Base-by-base conservation (phyloP, 129 eudicot species). In the Chrysanthemum makinoi region DNA sequence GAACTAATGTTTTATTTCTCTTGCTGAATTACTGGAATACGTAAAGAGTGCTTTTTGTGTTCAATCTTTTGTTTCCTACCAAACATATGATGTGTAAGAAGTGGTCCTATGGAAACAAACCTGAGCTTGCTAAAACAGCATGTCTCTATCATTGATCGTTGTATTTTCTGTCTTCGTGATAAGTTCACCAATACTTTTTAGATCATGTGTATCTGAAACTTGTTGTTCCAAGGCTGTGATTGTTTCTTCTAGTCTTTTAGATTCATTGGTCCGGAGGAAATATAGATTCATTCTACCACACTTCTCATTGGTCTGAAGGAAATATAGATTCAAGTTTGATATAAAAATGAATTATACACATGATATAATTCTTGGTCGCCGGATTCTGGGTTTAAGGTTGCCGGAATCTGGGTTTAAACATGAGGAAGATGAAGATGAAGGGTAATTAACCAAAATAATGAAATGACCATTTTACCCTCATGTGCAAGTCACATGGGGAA, bases 181-280 rank as follows among this genome's bases (percentile, higher is more conserved):
- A 20, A 24, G 65, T 59, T 59, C 65, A 24, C 30, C 65, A 12
- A 26, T 10, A 55, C 18, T 20, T 59, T 35, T 59, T 59, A 59
- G 28, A 11, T 59, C 65, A 59, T 59, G 43, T 12, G 65, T 35
- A 59, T 5, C 13, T 30, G 65, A 24, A 59, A 59, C 33, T 19
- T 20, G 10, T 28, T 61, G 66, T 61, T 61, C 81, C 72, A 87
- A 81, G 68, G 86, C 76, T 24, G 75, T 62, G 63, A 61, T 62
- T 70, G 84, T 80, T 76, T 75, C 82, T 74, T 85, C 73, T 70
- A 90, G 73, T 20, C 75, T 83, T 67, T 77, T 83, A 76, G 85
- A 87, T 75, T 90, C 97, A 52, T 62, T 20, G 43, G 80, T 85
- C 95, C 87, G 86, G 72, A 53, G 46, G 48, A 68, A n/a, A 53